Evolutionary conservation across 2,329 filamentous ascomycete genomes (phyloP).

Genomic region (Aspergillus awamori): DNA sequence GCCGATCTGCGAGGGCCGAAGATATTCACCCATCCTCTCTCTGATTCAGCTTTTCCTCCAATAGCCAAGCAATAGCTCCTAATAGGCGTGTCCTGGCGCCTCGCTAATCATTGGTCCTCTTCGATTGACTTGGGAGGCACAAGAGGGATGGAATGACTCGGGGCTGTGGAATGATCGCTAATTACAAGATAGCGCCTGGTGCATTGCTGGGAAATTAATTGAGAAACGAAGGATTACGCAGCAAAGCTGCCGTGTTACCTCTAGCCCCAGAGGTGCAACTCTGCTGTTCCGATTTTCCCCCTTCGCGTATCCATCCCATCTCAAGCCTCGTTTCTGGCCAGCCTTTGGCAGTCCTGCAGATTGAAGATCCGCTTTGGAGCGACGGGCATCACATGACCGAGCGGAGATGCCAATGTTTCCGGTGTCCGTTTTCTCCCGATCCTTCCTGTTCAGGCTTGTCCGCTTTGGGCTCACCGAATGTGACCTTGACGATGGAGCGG

Average conservation of each 20-base stretch:
- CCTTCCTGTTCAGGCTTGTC: slow-evolving; percentile 25
- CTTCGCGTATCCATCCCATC: neutral
- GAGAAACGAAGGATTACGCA: neutral
- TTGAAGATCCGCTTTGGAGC: neutral
- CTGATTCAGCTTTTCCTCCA: neutral
- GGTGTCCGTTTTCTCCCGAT: slow-evolving; percentile 30
- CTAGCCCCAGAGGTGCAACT: too few relatives aligned
- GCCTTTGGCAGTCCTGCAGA: neutral
- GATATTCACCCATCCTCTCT: neutral
- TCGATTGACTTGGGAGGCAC: neutral
- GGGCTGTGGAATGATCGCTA: neutral
- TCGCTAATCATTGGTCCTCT: neutral
- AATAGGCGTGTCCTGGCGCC: neutral
- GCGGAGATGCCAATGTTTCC: slow-evolving; percentile 26
- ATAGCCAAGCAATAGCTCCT: neutral
- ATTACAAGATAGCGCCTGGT: neutral
- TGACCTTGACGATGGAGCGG: slow-evolving; percentile 17
- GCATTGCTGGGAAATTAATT: too few relatives aligned
- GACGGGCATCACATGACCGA: slow-evolving; percentile 31
- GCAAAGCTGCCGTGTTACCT: slow-evolving; percentile 6
- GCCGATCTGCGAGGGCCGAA: slow-evolving; percentile 6
- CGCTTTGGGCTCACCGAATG: slow-evolving; percentile 38
- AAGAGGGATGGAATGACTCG: slow-evolving; percentile 8
- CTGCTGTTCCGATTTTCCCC: neutral
- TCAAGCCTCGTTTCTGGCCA: neutral